phyloP scores from a whole-genome alignment of 23 red algal species.

The Gracilaria gracilis region DNA sequence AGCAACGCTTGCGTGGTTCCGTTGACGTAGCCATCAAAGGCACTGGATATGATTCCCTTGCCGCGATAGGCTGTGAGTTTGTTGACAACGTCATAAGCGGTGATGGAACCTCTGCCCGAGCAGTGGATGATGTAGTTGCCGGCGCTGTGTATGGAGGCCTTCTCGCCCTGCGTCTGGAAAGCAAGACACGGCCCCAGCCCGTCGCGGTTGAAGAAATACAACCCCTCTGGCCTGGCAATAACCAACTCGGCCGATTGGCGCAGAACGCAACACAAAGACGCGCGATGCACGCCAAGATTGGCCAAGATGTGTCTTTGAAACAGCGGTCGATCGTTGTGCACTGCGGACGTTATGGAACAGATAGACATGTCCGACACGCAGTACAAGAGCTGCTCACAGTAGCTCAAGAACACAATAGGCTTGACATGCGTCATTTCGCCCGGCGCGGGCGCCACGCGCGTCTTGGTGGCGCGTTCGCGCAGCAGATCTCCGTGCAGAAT shows the following conservation, averaged over 20 bases:
- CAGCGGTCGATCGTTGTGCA: not conserved
- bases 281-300: constrained; percentile 29
- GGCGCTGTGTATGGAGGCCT: constrained; percentile 33
- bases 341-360: constrained; percentile 16
- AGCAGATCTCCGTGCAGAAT: constrained; percentile 53
- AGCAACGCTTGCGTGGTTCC: constrained; percentile 42
- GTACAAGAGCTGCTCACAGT: constrained; percentile 42
- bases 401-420: constrained; percentile 50
- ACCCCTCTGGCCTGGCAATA: constrained; percentile 69
- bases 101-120: constrained; percentile 46
- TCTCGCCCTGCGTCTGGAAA: constrained; percentile 73
- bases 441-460: constrained; percentile 62
- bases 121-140: constrained; percentile 78
- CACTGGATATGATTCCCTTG: constrained; percentile 56
- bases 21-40: constrained; percentile 22
- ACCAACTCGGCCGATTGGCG: constrained; percentile 49
- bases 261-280: constrained; percentile 36
- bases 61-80: constrained; percentile 85
- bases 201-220: constrained; percentile 88
- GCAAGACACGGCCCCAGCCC: constrained; percentile 81
- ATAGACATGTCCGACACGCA: constrained; percentile 55
- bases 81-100: constrained; percentile 79
- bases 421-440: constrained; percentile 62
- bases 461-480: constrained; percentile 24
- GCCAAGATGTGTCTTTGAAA: constrained; percentile 43